Conservation (phyloP, 2,329 filamentous ascomycete species). For the Westerdykella aurantiaca region DNA sequence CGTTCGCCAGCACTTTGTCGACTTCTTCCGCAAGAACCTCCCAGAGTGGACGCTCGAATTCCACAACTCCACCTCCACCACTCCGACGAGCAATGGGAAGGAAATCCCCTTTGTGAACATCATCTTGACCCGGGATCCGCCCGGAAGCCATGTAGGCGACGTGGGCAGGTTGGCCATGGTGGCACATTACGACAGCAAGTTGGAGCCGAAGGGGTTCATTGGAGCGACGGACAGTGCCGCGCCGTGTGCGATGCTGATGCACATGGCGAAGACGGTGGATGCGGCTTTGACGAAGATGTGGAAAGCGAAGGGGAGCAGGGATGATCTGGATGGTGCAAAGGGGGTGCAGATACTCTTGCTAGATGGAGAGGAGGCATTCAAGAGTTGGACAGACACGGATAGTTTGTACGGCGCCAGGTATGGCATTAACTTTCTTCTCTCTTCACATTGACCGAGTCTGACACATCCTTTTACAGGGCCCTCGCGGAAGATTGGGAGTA, state of each 20-base stretch:
- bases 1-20: constrained; percentile 75
- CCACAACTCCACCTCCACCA: constrained; percentile 83
- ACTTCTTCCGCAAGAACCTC: constrained; percentile 73
- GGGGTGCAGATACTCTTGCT: constrained; percentile 87
- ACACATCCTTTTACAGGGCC: constrained; percentile 40
- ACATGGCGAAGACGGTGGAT: constrained; percentile 76
- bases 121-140: constrained; percentile 85
- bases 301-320: constrained; percentile 57
- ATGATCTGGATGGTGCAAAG: constrained; percentile 61
- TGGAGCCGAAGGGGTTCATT: constrained; percentile 77
- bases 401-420: constrained; percentile 86
- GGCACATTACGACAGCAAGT: constrained; percentile 90
- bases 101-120: constrained; percentile 82
- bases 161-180: constrained; percentile 79
- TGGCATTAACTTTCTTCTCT: constrained; percentile 7
- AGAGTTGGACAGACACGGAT: constrained; percentile 71
- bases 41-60: constrained; percentile 74
- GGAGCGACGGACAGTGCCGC: constrained; percentile 91
- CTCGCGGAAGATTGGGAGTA: constrained; percentile 79
- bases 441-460: neutral
- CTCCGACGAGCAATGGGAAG: constrained; percentile 66
- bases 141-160: constrained; percentile 67
- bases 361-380: constrained; percentile 92
- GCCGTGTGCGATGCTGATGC: constrained; percentile 89
- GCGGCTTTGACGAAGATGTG: constrained; percentile 78